These are phyloP conservation scores for Prosopis cineraria DNA, from an alignment of 306 rosid genomes.

Conservation along the genomic window DNA sequence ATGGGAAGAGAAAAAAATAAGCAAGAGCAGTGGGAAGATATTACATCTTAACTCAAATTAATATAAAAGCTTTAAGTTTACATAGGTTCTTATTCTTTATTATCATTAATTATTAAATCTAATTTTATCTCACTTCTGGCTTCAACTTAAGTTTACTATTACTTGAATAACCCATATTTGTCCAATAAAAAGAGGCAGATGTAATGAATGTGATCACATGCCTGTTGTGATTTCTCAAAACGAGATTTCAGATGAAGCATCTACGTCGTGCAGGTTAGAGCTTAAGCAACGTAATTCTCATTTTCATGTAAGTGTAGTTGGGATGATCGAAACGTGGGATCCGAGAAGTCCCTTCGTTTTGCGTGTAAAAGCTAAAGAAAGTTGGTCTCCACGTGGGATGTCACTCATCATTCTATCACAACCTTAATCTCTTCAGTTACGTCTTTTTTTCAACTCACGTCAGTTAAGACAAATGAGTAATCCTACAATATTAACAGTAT, in stretches of 20 bases:
- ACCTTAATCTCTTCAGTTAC: background rate
- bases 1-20: no score
- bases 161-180: no score
- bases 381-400: constrained; percentile 56
- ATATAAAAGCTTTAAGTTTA: no score
- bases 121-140: no score
- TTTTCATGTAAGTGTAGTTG: constrained; percentile 26
- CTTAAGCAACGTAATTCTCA: constrained; percentile 21
- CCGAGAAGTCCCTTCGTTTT: constrained; percentile 41
- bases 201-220: constrained; percentile 29
- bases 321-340: constrained; percentile 58
- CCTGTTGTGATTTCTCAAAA: constrained; percentile 29
- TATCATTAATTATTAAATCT: no score
- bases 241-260: background rate
- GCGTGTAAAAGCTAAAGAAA: constrained; percentile 45
- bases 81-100: no score
- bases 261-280: background rate
- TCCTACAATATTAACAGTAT: constrained; percentile 6
- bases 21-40: no score
- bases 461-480: background rate
- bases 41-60: no score
- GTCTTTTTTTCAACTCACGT: background rate
- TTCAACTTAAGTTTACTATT: no score
- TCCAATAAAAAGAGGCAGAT: background rate
- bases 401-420: constrained; percentile 34